Conservation (phyloP, 768 basidiomycete species). For the Terana coerulea region DNA sequence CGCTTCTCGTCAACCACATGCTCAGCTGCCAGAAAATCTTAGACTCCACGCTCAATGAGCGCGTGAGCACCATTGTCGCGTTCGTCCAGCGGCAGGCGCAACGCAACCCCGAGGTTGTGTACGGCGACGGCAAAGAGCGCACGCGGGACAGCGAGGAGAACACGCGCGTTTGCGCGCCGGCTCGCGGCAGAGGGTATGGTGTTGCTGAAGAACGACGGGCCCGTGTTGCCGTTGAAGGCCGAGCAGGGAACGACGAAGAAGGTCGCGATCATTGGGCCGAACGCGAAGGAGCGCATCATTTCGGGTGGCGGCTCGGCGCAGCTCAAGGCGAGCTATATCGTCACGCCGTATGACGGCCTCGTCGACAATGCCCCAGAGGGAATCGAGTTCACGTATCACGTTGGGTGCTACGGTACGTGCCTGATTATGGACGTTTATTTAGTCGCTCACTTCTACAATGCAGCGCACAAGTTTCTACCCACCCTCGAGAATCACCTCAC, state of each 20-base stretch:
- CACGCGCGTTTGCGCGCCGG: conserved; percentile 48
- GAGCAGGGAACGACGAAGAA: conserved; percentile 33
- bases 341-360: conserved; percentile 63
- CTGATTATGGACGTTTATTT: not conserved
- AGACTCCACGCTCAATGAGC: conserved; percentile 42
- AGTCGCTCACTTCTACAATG: not conserved
- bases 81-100: conserved; percentile 57
- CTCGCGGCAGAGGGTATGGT: conserved; percentile 63
- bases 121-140: conserved; percentile 57
- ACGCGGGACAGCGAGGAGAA: conserved; percentile 50
- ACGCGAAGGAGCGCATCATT: conserved; percentile 59
- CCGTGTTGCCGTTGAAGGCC: conserved; percentile 50
- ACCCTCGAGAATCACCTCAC: conserved; percentile 58
- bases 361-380: conserved; percentile 43
- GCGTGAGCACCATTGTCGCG: conserved; percentile 45
- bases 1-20: conserved; percentile 34
- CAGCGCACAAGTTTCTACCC: conserved; percentile 67
- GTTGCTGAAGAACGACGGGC: conserved; percentile 56
- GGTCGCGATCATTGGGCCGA: conserved; percentile 67
- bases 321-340: conserved; percentile 61
- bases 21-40: conserved; percentile 49
- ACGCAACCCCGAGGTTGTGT: conserved; percentile 55
- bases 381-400: conserved; percentile 48
- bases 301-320: conserved; percentile 76
- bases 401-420: conserved; percentile 60